phyloP scores from a whole-genome alignment of 1,284 basidiomycete species.

The Xerocomus minutiporus region DNA sequence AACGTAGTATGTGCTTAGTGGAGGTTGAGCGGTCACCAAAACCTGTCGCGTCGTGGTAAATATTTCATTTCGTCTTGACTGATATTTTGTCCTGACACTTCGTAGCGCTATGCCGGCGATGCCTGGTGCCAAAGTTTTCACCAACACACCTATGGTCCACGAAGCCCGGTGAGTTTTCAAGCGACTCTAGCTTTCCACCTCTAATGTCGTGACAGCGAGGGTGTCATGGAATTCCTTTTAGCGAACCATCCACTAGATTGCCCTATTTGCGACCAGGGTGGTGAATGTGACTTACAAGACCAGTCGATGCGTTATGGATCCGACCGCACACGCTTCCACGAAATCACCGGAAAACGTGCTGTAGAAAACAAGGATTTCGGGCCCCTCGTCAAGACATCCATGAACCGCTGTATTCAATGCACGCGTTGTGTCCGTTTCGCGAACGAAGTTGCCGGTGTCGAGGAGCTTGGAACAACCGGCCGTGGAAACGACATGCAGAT shows the following conservation, averaged over 20 bases:
- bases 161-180: constrained; percentile 71
- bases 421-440: constrained; percentile 98
- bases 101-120: constrained; percentile 94
- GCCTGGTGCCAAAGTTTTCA: constrained; percentile 95
- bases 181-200: not conserved
- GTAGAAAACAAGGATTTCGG: constrained; percentile 99
- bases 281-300: constrained; percentile 98
- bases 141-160: constrained; percentile 92
- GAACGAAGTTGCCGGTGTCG: constrained; percentile 97
- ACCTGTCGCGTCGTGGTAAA: constrained; percentile 82
- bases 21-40: constrained; percentile 95
- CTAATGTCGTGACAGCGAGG: constrained; percentile 58
- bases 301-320: constrained; percentile 99
- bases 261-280: constrained; percentile 97
- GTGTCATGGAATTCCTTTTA: constrained; percentile 98
- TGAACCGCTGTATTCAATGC: constrained; percentile 99
- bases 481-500: constrained; percentile 99
- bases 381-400: constrained; percentile 97
- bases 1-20: constrained; percentile 86
- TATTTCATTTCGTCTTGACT: constrained; percentile 30
- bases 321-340: constrained; percentile 96
- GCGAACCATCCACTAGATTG: constrained; percentile 98
- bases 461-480: constrained; percentile 95
- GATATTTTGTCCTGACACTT: not conserved
- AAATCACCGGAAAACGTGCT: constrained; percentile 96